Conservation (phyloP, 2,329 filamentous ascomycete genomes). For the Aspergillus clavatus region DNA sequence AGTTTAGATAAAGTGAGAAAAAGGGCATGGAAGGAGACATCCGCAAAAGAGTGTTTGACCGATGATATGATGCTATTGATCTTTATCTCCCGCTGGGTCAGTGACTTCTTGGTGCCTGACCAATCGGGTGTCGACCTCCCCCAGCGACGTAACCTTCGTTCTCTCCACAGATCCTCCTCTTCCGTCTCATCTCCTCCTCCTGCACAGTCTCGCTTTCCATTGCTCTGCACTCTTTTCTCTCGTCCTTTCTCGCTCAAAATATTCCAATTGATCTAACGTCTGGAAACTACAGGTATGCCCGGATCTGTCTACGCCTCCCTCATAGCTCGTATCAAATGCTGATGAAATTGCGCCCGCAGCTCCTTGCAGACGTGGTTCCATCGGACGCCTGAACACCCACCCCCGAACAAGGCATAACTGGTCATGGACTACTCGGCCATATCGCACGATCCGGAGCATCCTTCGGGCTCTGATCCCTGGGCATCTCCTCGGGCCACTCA, state of each 20-base stretch:
- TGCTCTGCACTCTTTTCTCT: slow-evolving; percentile 2
- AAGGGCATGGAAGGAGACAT: not conserved
- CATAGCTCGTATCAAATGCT: slow-evolving; percentile 1
- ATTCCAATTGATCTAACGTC: slow-evolving; percentile 5
- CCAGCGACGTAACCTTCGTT: slow-evolving; percentile 17
- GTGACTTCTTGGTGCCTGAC: slow-evolving; percentile 16
- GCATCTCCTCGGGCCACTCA: slow-evolving; percentile 52
- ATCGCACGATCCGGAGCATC: slow-evolving; percentile 54
- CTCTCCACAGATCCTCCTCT: slow-evolving; percentile 4
- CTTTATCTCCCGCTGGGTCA: slow-evolving; percentile 1
- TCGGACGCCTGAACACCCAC: slow-evolving; percentile 10
- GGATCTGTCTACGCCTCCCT: not conserved
- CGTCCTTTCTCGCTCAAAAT: not conserved
- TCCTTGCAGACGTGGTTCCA: slow-evolving; percentile 18
- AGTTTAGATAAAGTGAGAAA: not conserved
- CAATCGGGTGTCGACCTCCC: slow-evolving; percentile 15
- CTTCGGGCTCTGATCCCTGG: slow-evolving; percentile 60
- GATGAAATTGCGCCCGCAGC: slow-evolving; percentile 9
- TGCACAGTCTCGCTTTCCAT: not conserved
- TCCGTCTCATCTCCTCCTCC: slow-evolving; percentile 3
- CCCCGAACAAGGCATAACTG: slow-evolving; percentile 11
- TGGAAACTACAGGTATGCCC: slow-evolving; percentile 16
- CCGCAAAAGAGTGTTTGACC: slow-evolving; percentile 10
- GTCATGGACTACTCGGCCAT: slow-evolving; percentile 63
- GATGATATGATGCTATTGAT: too few species aligned